Percentiles rank a stretch among this genome's conserved stretches.
These are phyloP conservation scores for Platanus orientalis DNA, from an alignment of 164 flowering plant species.

Conservation along the genomic window DNA sequence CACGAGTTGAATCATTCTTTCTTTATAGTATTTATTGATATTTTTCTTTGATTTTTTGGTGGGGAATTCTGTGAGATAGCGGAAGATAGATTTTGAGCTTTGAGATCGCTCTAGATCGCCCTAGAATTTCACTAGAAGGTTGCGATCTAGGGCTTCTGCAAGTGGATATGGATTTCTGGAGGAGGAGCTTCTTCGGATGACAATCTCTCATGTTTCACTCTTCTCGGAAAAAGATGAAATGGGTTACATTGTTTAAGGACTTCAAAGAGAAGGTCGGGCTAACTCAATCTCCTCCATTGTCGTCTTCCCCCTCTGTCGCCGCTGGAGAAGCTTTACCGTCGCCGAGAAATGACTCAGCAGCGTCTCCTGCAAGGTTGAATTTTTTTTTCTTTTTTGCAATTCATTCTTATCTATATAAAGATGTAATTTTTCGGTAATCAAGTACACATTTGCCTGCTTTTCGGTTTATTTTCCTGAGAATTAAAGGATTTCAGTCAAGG, in stretches of 20 bases:
- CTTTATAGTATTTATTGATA: no score
- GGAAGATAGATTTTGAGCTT: neutral
- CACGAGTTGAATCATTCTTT: no score
- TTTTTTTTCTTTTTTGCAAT: neutral
- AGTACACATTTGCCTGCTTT: neutral
- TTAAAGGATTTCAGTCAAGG: neutral
- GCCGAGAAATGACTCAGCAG: conserved; percentile 22
- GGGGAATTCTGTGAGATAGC: no score
- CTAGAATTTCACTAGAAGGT: conserved; percentile 14
- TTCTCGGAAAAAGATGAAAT: conserved; percentile 78
- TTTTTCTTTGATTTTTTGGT: no score
- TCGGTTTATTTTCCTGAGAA: neutral
- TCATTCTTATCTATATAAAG: neutral
- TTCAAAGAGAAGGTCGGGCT: conserved; percentile 91
- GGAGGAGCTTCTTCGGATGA: conserved; percentile 43
- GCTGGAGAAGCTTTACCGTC: conserved; percentile 15
- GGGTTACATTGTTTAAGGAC: conserved; percentile 94
- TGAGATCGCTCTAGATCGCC: conserved; percentile 18
- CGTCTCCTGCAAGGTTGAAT: conserved; percentile 53
- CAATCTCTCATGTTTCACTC: conserved; percentile 42
- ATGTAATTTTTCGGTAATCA: neutral
- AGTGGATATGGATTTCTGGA: conserved; percentile 8
- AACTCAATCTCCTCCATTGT: conserved; percentile 40
- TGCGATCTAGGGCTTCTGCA: conserved; percentile 31
- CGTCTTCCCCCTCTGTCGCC: conserved; percentile 24